Evolutionary conservation across 2,329 filamentous ascomycete species (phyloP).

Genomic region (Paecilomyces fulvus): DNA sequence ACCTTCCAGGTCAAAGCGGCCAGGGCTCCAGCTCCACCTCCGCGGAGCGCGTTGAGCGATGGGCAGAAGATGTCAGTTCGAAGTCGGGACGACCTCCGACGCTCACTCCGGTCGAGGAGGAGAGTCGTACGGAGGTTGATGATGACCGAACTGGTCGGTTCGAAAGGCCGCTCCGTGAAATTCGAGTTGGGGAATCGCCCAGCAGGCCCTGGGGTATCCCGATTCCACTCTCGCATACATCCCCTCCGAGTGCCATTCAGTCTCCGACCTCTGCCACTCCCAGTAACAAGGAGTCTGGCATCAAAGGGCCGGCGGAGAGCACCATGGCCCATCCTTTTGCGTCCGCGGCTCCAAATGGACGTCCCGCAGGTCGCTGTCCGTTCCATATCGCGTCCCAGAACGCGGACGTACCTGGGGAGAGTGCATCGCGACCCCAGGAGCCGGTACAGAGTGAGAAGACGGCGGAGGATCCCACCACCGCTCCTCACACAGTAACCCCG

Average conservation of each 20-base stretch:
- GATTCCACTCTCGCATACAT: constrained; percentile 54
- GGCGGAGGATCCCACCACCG: background rate
- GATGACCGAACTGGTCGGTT: constrained; percentile 65
- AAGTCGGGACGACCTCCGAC: constrained; percentile 37
- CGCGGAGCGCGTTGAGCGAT: constrained; percentile 69
- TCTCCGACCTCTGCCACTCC: constrained; percentile 13
- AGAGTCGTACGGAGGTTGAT: constrained; percentile 31
- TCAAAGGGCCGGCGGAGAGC: constrained; percentile 7
- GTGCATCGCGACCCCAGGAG: background rate
- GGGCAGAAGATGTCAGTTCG: constrained; percentile 69
- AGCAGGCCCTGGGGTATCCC: constrained; percentile 89
- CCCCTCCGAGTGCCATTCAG: constrained; percentile 20
- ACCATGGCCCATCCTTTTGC: constrained; percentile 8
- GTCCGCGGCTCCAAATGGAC: constrained; percentile 5
- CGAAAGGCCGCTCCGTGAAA: constrained; percentile 75
- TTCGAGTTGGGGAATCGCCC: constrained; percentile 88
- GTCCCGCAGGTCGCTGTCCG: constrained; percentile 24
- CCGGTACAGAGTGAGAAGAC: background rate
- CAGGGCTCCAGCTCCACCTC: constrained; percentile 38
- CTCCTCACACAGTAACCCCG: constrained; percentile 3
- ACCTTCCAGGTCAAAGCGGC: constrained; percentile 54
- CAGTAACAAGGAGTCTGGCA: constrained; percentile 11
- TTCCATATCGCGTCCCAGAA: constrained; percentile 23
- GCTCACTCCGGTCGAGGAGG: constrained; percentile 33
- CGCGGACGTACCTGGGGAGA: background rate